Evolutionary conservation across 192 early-diverging fungal species (phyloP).

Genomic region (Pecoramyces ruminantium): DNA sequence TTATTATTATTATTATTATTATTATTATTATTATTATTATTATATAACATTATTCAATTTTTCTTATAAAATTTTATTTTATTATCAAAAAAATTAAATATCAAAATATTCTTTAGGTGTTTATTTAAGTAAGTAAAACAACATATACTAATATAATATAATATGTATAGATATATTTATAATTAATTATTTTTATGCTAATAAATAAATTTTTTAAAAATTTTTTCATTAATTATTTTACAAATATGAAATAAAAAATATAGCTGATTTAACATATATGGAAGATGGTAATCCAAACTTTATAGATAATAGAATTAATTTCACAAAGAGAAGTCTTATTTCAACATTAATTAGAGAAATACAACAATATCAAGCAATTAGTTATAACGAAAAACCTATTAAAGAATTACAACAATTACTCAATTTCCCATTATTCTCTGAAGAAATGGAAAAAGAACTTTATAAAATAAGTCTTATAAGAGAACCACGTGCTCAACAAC

Average conservation of each 20-base stretch:
- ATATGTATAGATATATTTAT: too few relatives aligned
- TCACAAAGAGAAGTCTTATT: conserved; percentile 15
- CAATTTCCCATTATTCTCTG: conserved; percentile 7
- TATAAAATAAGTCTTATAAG: background rate
- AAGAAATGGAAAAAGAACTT: conserved; percentile 12
- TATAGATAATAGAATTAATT: conserved; percentile 14
- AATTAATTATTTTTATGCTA: too few relatives aligned
- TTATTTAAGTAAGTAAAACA: too few relatives aligned
- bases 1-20: too few relatives aligned
- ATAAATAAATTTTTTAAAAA: too few relatives aligned
- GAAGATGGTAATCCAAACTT: conserved; percentile 18
- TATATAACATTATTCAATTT: too few relatives aligned
- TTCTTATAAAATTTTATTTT: too few relatives aligned
- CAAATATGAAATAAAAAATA: background rate
- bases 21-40: too few relatives aligned
- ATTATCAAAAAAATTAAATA: too few relatives aligned
- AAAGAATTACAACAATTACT: conserved; percentile 7
- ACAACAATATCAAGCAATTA: conserved; percentile 8
- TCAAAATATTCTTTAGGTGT: too few relatives aligned
- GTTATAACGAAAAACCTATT: conserved; percentile 7
- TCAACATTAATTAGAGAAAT: conserved; percentile 13
- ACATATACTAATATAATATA: too few relatives aligned
- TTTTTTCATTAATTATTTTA: too few relatives aligned
- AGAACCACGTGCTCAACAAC: background rate
- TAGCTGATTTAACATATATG: conserved; percentile 14